Conservation (phyloP, 2,329 filamentous ascomycete genomes). For the Xylaria sp. region DNA sequence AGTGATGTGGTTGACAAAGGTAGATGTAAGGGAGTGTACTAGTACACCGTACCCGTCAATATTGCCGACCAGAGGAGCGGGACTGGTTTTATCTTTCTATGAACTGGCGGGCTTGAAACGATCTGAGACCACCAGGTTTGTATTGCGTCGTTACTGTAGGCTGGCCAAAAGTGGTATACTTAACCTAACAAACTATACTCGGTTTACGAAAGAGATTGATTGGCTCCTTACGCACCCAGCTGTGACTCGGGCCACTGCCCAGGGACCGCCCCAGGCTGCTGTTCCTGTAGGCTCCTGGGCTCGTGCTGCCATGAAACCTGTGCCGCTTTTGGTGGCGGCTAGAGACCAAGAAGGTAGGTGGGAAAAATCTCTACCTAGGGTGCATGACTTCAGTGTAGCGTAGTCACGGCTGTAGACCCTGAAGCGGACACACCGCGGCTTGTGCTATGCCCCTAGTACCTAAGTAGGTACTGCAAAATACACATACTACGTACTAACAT, state of each 20-base stretch:
- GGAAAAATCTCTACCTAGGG: neutral
- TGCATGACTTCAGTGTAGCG: too few relatives aligned
- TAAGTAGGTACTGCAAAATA: neutral
- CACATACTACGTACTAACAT: neutral
- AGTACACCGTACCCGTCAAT: neutral
- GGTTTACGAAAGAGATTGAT: constrained; percentile 31
- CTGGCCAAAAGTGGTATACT: neutral
- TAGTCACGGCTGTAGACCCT: neutral
- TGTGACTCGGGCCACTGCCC: constrained; percentile 5
- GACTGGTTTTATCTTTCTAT: constrained; percentile 30
- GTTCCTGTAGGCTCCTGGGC: neutral
- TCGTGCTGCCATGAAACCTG: constrained; percentile 33
- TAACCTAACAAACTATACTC: neutral
- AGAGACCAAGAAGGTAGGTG: constrained; percentile 30
- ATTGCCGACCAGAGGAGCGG: neutral
- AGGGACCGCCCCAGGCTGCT: neutral
- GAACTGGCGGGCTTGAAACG: constrained; percentile 41
- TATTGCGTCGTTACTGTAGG: neutral
- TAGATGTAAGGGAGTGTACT: neutral
- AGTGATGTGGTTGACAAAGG: constrained; percentile 1
- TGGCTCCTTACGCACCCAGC: constrained; percentile 33
- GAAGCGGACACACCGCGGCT: constrained; percentile 12
- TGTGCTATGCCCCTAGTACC: neutral
- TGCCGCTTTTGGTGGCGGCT: constrained; percentile 32
- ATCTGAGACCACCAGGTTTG: constrained; percentile 27